Base-by-base conservation (phyloP, 306 rosid species). In the Purshia tridentata region DNA sequence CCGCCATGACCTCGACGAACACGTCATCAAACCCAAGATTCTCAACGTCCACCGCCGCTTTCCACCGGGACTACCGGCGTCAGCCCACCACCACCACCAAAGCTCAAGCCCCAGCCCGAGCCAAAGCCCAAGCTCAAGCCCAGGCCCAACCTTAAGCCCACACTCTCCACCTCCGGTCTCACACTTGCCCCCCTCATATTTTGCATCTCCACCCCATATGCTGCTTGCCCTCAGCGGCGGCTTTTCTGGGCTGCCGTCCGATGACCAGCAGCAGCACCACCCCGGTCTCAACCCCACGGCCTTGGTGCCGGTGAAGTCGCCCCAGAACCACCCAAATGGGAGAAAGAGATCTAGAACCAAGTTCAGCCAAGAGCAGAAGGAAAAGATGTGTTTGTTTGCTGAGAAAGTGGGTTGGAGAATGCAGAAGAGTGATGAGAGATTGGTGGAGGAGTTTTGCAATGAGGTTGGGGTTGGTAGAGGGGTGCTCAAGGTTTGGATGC, bases 401-500 rank as follows among this genome's bases (percentile, higher is more conserved):
- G 97, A 93, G 72, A 84, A 82, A 78, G 40, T 91, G 9, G 98
- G 97, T 0, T 93, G 98, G 98, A 86, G 71, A 78, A 83, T 93
- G 91, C 87, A 83, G 12, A 91, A 79, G 58, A 74, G 87, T 19
- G 91, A 86, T 12, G 89, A 89, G 60, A 83, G 72, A 1, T 46
- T 74, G 53, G 89, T 91, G 14, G 87, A 87, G 64, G 84, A 89
- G 11, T 93, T 93, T 53, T 93, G 98, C 60, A 81, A 76, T 9
- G 93, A 91, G 54, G 41, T 93, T 29, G 93, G 93, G 47, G 88
- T 93, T 16, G 57, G 89, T 1, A 88, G 85, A 72, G 84, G 88
- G 15, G 96, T 89, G 9, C 86, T 91, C 80, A 93, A 86, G 78
- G 93, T 91, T 51, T 93, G 98, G 98, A 93, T 93, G 97, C 97